Evolutionary conservation across 2,329 filamentous ascomycete genomes (phyloP), one percentile per base, ranked within the genome.

Genomic region (Ampelomyces quisqualis): DNA sequence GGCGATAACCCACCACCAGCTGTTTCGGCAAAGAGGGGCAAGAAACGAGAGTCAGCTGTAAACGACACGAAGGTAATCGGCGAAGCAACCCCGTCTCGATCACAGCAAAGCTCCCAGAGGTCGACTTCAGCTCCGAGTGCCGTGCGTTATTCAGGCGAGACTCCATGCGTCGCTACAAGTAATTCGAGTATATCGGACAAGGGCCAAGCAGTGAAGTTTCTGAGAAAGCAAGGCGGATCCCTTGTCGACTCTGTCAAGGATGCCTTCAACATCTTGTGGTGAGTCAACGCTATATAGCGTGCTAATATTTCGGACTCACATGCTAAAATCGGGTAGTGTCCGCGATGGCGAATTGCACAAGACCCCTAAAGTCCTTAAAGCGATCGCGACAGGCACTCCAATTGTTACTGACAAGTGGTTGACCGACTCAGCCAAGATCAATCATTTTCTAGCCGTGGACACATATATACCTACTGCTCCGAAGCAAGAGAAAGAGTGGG

Each of bases 321-420:
- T 10, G 21, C 55, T 64, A 45, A 65, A 19, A 4, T 11, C 2
- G 14, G 7, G 15, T 43, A 70, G 74, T 43, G 63, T 75, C 2
- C 64, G 63, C 20, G 51, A 67, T 18, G 64, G 64, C 6, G 51
- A 62, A 9, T 50, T 77, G 2, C 59, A 62, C 21, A 73, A 70
- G 32, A 74, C 73, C 1, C 55, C 65, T 11, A 77, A 77, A 40
- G 57, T 77, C 3, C 57, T 77, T 4, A 62, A 69, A 11, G 64
- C 70, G 3, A 58, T 77, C 5, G 65, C 70, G 8, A 52, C 67
- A 1, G 73, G 72, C 8, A 70, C 72, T 33, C 59, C 63, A 3
- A 69, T 78, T 20, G 69, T 77, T 2, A 72, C 69, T 1, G 73
- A 77, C 38, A 53, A 65, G 3, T 77, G 75, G 75, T 54, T 77